Evolutionary conservation across 306 rosid species (phyloP).

Genomic region (Malus asiatica): DNA sequence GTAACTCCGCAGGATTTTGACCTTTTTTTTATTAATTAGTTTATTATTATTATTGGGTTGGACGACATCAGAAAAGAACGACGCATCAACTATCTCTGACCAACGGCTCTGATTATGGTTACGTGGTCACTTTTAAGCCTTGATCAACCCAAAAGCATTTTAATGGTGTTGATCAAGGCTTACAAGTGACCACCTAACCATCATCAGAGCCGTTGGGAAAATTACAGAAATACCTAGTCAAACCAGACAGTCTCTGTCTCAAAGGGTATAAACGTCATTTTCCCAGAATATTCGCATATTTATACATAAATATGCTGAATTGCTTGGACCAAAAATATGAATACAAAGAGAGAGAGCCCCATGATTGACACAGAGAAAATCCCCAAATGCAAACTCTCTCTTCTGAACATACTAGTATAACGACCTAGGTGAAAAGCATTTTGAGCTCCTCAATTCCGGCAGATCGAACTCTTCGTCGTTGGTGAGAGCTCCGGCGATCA

Average conservation of each 20-base stretch:
- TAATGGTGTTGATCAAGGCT: too few species aligned
- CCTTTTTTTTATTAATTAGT: not conserved
- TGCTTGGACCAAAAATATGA: not conserved
- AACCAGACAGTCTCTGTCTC: not conserved
- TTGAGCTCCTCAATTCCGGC: conserved; percentile 73
- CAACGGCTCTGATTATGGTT: conserved; percentile 1
- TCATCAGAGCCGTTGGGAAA: too few species aligned
- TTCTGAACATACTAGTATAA: not conserved
- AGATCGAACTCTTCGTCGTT: conserved; percentile 63
- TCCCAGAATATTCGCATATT: not conserved
- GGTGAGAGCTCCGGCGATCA: conserved; percentile 78
- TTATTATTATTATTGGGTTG: not conserved
- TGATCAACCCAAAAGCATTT: too few species aligned
- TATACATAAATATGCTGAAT: too few species aligned
- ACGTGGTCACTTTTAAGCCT: conserved; percentile 25
- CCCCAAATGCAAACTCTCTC: not conserved
- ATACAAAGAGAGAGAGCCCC: too few species aligned
- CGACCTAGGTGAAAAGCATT: conserved; percentile 55
- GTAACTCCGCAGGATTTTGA: conserved; percentile 5
- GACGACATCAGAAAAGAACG: not conserved
- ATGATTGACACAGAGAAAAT: not conserved
- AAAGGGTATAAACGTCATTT: conserved; percentile 18
- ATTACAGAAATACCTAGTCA: too few species aligned
- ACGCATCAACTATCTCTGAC: conserved; percentile 8
- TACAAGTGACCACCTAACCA: too few species aligned